Base-by-base conservation (phyloP, 2,329 filamentous ascomycete species). In the Alternaria dauci region DNA sequence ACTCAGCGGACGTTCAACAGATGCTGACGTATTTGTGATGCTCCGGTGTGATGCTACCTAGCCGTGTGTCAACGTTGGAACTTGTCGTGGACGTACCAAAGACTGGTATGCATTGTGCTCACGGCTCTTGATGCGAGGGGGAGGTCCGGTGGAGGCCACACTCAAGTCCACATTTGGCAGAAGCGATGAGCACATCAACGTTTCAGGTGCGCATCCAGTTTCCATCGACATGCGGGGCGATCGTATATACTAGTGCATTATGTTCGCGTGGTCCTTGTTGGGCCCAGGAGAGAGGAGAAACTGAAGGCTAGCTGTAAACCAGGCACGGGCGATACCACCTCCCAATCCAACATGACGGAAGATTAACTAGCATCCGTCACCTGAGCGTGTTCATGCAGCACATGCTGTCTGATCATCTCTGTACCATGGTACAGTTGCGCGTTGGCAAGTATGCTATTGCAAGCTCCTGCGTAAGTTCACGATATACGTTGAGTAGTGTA, bases 21-120 rank as follows among this genome's bases (percentile, higher is more conserved):
- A 58, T 61, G 48, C 41, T 52, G 58, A 53, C 41, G 42, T 42
- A n/a, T 20, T 58, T 58, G 36, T 58, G 36, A 58, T 60, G 58
- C 58, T 38, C 41, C 32, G 23, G 41, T 57, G 52, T 30, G 41
- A 58, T 58, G 46, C 50, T 30, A 41, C 42, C 12, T 32, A 25
- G 32, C 26, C 30, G 20, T 50, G 46, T 50, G 46, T 50, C 50
- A 41, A 52, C 11, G 34, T 26, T 52, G 36, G 34, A 52, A 41
- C 50, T 52, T 52, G 50, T 38, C 11, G 50, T 26, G n/a, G 36
- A 34, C n/a, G 34, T 28, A 38, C 34, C 50, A 52, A 52, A 52
- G 23, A 52, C 28, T 18, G 47, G 36, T 41, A 30, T 52, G 50
- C 50, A 52, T 34, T 14, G 41, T 54, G 28, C 52, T 36, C 52